phyloP scores from a whole-genome alignment of 768 basidiomycete species.

The Lentinula edodes region DNA sequence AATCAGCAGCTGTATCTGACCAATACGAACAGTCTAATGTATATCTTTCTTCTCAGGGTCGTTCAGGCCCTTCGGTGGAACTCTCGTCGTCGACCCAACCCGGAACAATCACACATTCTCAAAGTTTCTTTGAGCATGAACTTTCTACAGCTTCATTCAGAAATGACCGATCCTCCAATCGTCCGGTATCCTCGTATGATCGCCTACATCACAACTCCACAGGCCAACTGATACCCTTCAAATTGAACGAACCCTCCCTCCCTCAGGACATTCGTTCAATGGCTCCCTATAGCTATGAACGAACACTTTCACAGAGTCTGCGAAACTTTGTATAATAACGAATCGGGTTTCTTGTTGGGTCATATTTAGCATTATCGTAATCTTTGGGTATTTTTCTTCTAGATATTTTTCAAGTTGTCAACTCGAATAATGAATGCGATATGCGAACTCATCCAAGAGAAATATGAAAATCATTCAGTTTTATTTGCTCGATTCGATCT shows the following conservation, averaged over 20 bases:
- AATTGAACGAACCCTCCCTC: not conserved
- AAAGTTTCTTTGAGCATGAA: not conserved
- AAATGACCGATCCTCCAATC: not conserved
- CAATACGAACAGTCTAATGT: not conserved
- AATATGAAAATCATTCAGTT: no score
- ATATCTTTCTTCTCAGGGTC: no score
- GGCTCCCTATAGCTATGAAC: not conserved
- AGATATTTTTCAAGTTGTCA: no score
- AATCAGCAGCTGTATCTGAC: not conserved
- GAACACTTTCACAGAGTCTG: not conserved
- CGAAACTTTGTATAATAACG: not conserved
- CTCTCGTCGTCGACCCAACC: not conserved
- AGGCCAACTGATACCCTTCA: not conserved
- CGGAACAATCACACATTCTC: not conserved
- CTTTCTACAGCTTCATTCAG: not conserved
- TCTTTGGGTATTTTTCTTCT: no score
- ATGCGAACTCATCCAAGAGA: no score
- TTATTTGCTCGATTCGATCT: no score
- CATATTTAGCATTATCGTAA: no score
- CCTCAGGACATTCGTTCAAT: not conserved
- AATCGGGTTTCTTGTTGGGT: no score
- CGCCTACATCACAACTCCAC: not conserved
- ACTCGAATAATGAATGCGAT: no score
- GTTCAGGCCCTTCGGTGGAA: not conserved
- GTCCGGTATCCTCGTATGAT: not conserved